phyloP scores from a whole-genome alignment of 2,329 filamentous ascomycete species.

The Sporothrix mexicana region DNA sequence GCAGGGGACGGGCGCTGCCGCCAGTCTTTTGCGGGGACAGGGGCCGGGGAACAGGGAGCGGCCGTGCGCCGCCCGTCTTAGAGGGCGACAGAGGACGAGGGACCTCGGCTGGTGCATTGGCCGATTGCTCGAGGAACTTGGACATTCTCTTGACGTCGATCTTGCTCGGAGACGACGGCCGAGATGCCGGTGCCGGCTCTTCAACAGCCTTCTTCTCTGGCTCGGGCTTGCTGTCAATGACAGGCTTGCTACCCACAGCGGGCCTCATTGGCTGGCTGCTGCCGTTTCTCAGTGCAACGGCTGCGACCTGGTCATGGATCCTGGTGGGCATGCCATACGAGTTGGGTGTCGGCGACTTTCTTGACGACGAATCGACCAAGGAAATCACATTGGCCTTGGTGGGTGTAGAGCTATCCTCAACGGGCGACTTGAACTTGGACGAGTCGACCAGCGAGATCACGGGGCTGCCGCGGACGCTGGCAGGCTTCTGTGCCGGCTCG shows the following conservation, averaged over 20 bases:
- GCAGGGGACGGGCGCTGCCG: constrained; percentile 39
- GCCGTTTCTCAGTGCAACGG: constrained; percentile 39
- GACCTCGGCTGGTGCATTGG: constrained; percentile 40
- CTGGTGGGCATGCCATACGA: constrained; percentile 42
- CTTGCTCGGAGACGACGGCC: constrained; percentile 62
- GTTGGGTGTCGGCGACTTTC: constrained; percentile 34
- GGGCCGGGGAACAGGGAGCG: constrained; percentile 42
- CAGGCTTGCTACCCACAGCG: constrained; percentile 40
- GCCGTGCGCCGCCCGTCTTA: constrained; percentile 36
- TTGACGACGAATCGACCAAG: constrained; percentile 42
- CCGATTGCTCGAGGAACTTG: constrained; percentile 58
- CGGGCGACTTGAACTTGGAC: constrained; percentile 33
- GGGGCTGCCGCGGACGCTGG: constrained; percentile 26
- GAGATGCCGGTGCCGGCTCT: constrained; percentile 41
- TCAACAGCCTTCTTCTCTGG: constrained; percentile 45
- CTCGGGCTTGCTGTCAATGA: not conserved
- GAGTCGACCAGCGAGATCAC: constrained; percentile 37
- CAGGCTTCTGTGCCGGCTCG: constrained; percentile 27
- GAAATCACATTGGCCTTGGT: constrained; percentile 19
- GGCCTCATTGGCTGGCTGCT: constrained; percentile 40
- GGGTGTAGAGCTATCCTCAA: not conserved
- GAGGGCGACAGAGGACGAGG: constrained; percentile 45
- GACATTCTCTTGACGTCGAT: constrained; percentile 65
- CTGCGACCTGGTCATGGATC: constrained; percentile 45
- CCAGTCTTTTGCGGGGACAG: constrained; percentile 44